Percentiles rank a stretch among this genome's conserved stretches.
These are phyloP conservation scores for Globisporangium orthogonon DNA, from an alignment of 352 stramenopile species.

Conservation along the genomic window DNA sequence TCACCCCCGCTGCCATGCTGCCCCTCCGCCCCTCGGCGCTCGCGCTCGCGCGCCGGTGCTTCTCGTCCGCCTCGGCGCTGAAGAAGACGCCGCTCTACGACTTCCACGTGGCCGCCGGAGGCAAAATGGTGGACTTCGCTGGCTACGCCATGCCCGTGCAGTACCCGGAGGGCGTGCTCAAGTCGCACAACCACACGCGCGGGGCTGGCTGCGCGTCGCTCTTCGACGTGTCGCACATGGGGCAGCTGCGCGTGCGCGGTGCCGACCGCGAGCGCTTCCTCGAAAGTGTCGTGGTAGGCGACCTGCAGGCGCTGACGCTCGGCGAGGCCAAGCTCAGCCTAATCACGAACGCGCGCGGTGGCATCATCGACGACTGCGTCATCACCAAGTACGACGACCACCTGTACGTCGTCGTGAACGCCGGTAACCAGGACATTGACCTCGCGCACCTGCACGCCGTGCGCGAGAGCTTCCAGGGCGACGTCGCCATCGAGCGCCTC, in stretches of 20 bases:
- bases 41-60: background rate
- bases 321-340: slow-evolving; percentile 92
- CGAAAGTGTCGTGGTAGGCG: slow-evolving; percentile 93
- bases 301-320: slow-evolving; percentile 84
- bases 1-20: no score
- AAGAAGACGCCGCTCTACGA: slow-evolving; percentile 81
- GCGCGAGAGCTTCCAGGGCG: slow-evolving; percentile 83
- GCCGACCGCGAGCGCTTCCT: slow-evolving; percentile 94
- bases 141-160: slow-evolving; percentile 97
- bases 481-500: slow-evolving; percentile 94
- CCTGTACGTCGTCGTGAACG: slow-evolving; percentile 97
- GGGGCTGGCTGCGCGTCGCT: slow-evolving; percentile 75
- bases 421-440: slow-evolving; percentile 95
- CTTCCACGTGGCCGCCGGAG: slow-evolving; percentile 63
- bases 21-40: no score
- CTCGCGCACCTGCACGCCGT: slow-evolving; percentile 90
- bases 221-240: slow-evolving; percentile 99
- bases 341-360: slow-evolving; percentile 94
- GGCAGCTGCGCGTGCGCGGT: slow-evolving; percentile 91
- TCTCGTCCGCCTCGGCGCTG: slow-evolving; percentile 21
- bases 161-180: slow-evolving; percentile 95
- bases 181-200: slow-evolving; percentile 88
- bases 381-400: slow-evolving; percentile 94
- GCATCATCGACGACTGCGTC: slow-evolving; percentile 98
- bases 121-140: slow-evolving; percentile 94